These are phyloP conservation scores for Nevesoporus exiguus DNA, from an alignment of 768 basidiomycete species.

Conservation along the genomic window DNA sequence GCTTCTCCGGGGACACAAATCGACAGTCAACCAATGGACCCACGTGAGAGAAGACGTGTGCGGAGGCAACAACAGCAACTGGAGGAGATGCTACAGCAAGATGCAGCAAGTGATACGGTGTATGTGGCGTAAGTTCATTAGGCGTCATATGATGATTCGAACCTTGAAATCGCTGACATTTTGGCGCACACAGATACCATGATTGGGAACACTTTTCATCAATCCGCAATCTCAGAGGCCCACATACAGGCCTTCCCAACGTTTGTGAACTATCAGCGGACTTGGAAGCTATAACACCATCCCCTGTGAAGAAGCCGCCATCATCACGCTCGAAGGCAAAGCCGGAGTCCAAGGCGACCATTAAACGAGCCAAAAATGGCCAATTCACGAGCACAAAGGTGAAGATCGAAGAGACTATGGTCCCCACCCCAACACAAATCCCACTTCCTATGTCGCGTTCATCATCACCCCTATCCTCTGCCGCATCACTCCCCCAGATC, in stretches of 20 bases:
- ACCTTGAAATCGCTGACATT: constrained; percentile 11
- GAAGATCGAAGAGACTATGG: constrained; percentile 20
- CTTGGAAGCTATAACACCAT: constrained; percentile 29
- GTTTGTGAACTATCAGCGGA: constrained; percentile 49
- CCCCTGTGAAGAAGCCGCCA: constrained; percentile 33
- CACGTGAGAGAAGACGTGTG: constrained; percentile 44
- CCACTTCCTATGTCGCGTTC: constrained; percentile 40
- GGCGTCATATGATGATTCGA: constrained; percentile 5
- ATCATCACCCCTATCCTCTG: constrained; percentile 32
- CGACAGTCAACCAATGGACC: constrained; percentile 26
- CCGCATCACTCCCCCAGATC: constrained; percentile 20
- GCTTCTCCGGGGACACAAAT: constrained; percentile 27
- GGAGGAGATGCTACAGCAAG: constrained; percentile 21
- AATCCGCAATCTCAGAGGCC: constrained; percentile 84
- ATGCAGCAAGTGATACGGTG: constrained; percentile 42
- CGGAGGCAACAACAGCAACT: constrained; percentile 37
- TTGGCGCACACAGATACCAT: constrained; percentile 56
- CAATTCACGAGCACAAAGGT: constrained; percentile 20
- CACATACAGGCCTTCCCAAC: constrained; percentile 70
- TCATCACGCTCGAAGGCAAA: constrained; percentile 31
- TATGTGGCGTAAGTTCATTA: constrained; percentile 76
- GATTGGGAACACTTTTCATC: constrained; percentile 96
- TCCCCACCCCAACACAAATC: constrained; percentile 31
- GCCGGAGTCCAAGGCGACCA: constrained; percentile 14
- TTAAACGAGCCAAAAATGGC: constrained; percentile 22